Evolutionary conservation across 2,329 filamentous ascomycete species (phyloP), one percentile per base, ranked within the genome.

Genomic region (Aspergillus japonicus): DNA sequence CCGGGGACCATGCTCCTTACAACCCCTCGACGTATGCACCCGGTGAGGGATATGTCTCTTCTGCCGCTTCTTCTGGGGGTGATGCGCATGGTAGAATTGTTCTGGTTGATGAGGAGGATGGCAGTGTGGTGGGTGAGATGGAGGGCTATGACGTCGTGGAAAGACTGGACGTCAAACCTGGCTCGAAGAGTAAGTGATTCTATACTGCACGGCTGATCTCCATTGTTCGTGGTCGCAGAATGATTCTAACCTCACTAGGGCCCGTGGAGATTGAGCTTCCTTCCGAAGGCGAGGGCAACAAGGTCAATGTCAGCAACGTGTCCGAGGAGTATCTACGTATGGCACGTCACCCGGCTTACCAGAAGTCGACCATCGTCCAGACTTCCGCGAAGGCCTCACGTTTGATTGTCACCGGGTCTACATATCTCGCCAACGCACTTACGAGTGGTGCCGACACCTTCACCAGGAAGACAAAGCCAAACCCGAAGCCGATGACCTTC

Each of bases 61-160:
- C 75, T 11, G 65, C 68, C 11, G 66, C 66, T n/a, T 58, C 60
- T 47, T 64, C 69, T n/a, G 70, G 72, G 26, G 64, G 63, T n/a
- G 70, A 72, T 53, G 4, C 73, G 75, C 74, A 85, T 39, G 91
- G 93, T 16, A 88, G 95, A 74, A 94, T 97, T 67, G 94, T 99
- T 5, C 83, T 99, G 10, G 82, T 99, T 16, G 92, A 99, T 71
- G 95, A 99, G 76, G 94, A 98, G 73, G 90, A 99, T 77, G 95
- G 95, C 55, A 96, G 91, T 68, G 90, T 99, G 8, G 90, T 99
- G 29, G 95, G 95, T 50, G 94, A 99, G 78, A 80, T 99, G 62
- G 89, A 94, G 59, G 89, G 89, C 19, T 94, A 91, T 70, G 82
- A 92, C 65, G 84, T 96, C 19, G 82, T 94, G 16, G 92, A 97